Evolutionary conservation across 2,329 filamentous ascomycete species (phyloP), one percentile per base, ranked within the genome.

Genomic region (Cladorrhinum sp.): DNA sequence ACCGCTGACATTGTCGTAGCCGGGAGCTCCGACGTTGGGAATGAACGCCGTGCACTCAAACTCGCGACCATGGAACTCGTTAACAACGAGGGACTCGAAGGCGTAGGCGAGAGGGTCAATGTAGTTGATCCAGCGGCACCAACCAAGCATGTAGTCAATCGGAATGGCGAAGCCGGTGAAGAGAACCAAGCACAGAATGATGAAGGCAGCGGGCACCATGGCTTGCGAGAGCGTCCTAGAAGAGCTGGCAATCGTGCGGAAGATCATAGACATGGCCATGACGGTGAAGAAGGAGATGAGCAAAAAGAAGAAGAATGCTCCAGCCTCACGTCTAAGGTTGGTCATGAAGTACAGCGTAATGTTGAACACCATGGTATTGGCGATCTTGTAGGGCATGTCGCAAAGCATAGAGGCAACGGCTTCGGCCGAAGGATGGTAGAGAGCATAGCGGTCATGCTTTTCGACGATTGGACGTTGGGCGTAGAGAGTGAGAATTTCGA

Each of bases 381-480:
- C 38, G 8, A 96, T 75, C 74, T 95, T 96, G 75, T 91, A 91
- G 0, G 93, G 93, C 75, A 96, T 76, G 68, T 97, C 93, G 64
- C 85, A 89, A 27, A 96, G 75, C 88, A 96, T 95, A 9, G 90
- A 95, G 0, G 90, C 86, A 61, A 91, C 81, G n/a, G 92, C 91
- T 79, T 97, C 92, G 16, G 92, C 89, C 9, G 89, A 92, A 0
- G 93, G 92, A 69, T 96, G 93, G 69, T 96, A 96, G 18, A 96
- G 81, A 18, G 92, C 92, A 72, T 96, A 96, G 60, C 89, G 86
- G 59, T 82, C 78, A 68, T 97, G 93, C 73, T 96, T 96, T 72
- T 96, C 92, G 62, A 97, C 91, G 68, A 96, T 96, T 1, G 90
- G 89, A 38, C 93, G 88, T 82, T 96, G 92, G 1, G 90, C 85